Conservation (phyloP, 495 filamentous ascomycete species). For the Neurospora africana region DNA sequence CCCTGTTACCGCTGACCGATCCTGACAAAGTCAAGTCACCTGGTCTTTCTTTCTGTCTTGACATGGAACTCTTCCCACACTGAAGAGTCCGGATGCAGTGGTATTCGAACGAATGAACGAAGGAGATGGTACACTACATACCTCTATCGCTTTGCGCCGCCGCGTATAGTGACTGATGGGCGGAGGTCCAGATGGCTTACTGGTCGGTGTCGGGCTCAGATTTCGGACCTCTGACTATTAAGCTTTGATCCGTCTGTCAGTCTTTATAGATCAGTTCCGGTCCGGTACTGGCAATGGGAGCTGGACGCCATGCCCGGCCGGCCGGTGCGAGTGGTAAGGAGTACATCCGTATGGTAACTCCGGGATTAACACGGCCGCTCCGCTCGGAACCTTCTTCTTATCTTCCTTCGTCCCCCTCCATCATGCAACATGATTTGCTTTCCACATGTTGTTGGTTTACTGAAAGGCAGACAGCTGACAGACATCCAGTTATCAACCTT, state of each 20-base stretch:
- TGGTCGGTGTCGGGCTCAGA: neutral
- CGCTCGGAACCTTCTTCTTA: neutral
- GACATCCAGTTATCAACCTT: neutral
- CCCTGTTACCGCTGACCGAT: neutral
- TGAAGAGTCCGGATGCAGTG: neutral
- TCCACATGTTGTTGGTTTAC: neutral
- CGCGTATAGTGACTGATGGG: neutral
- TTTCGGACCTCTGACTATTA: neutral
- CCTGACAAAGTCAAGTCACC: neutral
- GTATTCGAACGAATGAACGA: neutral
- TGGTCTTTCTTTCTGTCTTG: too few species aligned
- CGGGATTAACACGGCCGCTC: neutral
- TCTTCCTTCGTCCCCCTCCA: neutral
- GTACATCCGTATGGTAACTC: neutral
- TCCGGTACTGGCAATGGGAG: neutral
- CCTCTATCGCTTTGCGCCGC: neutral
- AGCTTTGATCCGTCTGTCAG: neutral
- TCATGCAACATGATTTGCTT: neutral
- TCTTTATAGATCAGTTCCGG: neutral
- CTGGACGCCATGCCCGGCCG: neutral
- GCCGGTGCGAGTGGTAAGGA: neutral
- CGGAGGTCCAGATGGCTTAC: neutral
- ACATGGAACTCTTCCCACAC: neutral
- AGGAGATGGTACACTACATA: neutral
- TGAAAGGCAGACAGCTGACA: neutral